Evolutionary conservation across 169 alveolate genomes (phyloP).

Genomic region (Sarcocystis neurona): DNA sequence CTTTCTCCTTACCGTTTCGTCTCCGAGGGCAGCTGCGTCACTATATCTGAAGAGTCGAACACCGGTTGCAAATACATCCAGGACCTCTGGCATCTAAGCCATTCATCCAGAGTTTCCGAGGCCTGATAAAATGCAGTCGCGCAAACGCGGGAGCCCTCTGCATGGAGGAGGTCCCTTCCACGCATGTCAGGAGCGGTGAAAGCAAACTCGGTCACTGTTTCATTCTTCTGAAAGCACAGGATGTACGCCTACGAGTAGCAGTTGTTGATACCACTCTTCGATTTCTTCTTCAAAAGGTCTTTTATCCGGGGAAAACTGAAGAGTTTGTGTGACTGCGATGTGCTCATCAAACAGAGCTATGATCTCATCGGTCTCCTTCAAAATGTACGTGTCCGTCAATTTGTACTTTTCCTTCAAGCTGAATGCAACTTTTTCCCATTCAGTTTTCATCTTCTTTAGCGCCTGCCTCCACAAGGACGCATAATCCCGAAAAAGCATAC

Average conservation of each 20-base stretch:
- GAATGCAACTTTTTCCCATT: conserved; percentile 87
- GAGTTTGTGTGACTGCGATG: conserved; percentile 89
- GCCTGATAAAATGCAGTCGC: conserved; percentile 37
- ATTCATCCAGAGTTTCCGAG: conserved; percentile 70
- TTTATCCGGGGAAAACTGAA: conserved; percentile 91
- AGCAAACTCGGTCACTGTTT: no score
- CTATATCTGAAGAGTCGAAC: conserved; percentile 82
- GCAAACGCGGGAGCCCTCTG: not conserved
- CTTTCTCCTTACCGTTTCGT: conserved; percentile 62
- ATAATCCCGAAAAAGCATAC: no score
- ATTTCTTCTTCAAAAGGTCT: conserved; percentile 92
- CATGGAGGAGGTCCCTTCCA: no score
- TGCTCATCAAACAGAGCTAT: conserved; percentile 92
- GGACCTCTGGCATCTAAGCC: conserved; percentile 75
- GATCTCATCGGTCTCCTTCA: conserved; percentile 86
- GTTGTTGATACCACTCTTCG: conserved; percentile 83
- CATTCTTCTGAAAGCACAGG: no score
- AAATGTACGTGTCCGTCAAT: conserved; percentile 82
- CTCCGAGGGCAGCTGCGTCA: conserved; percentile 78
- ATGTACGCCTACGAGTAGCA: not conserved
- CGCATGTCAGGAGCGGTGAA: no score
- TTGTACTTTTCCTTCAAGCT: conserved; percentile 79
- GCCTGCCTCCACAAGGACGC: no score
- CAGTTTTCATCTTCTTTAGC: conserved; percentile 84
- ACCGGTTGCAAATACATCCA: conserved; percentile 84